Conservation (phyloP, 2,329 filamentous ascomycete genomes). For the Colletotrichum kahawae region DNA sequence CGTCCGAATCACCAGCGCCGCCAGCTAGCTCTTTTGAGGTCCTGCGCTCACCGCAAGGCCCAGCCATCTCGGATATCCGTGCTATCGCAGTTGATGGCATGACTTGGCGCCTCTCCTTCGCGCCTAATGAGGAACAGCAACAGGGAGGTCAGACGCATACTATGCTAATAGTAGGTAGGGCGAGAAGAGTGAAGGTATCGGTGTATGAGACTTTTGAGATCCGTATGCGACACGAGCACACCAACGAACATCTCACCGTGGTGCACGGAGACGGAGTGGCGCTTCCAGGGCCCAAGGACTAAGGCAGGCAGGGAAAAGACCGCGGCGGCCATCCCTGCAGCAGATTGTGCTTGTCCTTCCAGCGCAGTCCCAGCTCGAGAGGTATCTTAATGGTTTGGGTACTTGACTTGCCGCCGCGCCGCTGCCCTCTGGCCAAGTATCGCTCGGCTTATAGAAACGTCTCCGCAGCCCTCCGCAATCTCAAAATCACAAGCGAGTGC, state of each 20-base stretch:
- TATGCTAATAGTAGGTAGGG: background rate
- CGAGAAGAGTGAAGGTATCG: background rate
- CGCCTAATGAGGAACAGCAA: background rate
- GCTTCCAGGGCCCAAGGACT: background rate
- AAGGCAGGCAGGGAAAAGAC: background rate
- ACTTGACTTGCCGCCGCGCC: background rate
- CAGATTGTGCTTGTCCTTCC: background rate
- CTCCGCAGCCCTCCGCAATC: background rate
- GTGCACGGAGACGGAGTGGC: background rate
- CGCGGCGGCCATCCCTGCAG: background rate
- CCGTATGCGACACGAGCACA: background rate
- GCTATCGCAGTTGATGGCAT: background rate
- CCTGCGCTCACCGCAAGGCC: background rate
- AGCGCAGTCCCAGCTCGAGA: background rate
- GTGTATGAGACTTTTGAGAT: background rate
- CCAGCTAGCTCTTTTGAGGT: background rate
- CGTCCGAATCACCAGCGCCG: background rate
- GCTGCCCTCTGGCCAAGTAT: background rate
- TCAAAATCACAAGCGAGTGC: slow-evolving; percentile 4
- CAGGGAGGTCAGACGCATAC: background rate
- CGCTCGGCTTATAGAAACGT: background rate
- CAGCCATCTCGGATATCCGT: slow-evolving; percentile 1
- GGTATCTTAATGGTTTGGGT: background rate
- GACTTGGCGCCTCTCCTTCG: background rate
- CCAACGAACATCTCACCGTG: background rate